These are phyloP conservation scores for Coemansia aciculifera DNA, from an alignment of 192 early-diverging fungal species.

Conservation along the genomic window DNA sequence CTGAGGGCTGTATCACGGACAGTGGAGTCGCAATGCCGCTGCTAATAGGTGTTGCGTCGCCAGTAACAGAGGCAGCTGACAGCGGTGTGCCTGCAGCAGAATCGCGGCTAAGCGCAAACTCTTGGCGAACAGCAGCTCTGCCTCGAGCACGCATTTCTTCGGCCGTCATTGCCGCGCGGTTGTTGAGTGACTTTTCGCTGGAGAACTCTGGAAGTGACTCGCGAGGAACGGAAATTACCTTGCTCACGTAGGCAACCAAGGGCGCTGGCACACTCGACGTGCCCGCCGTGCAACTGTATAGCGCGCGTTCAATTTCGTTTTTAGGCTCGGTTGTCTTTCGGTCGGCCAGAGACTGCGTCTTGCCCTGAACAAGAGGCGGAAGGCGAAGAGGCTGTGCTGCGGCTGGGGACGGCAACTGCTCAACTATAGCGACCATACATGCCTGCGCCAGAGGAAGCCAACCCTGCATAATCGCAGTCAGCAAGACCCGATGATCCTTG, in stretches of 20 bases:
- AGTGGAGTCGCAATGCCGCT: conserved; percentile 38
- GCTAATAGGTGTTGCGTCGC: conserved; percentile 19
- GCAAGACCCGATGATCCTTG: conserved; percentile 74
- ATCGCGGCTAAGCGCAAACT: conserved; percentile 34
- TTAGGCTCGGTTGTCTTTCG: conserved; percentile 50
- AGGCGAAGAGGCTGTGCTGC: conserved; percentile 79
- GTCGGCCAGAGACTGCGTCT: conserved; percentile 21
- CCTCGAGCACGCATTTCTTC: conserved; percentile 88
- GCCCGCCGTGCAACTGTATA: conserved; percentile 71
- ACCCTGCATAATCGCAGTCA: conserved; percentile 84
- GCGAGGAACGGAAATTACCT: conserved; percentile 87
- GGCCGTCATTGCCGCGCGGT: conserved; percentile 70
- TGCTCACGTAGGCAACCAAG: conserved; percentile 85
- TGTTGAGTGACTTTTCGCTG: conserved; percentile 46
- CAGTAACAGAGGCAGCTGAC: conserved; percentile 14
- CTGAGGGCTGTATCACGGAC: neutral
- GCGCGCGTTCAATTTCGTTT: conserved; percentile 67
- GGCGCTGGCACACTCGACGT: conserved; percentile 56
- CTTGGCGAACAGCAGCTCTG: conserved; percentile 54
- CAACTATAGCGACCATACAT: conserved; percentile 82
- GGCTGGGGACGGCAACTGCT: conserved; percentile 84
- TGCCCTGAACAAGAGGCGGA: conserved; percentile 70
- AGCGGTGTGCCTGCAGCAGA: conserved; percentile 27
- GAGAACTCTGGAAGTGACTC: conserved; percentile 67
- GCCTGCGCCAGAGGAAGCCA: conserved; percentile 94